These are phyloP conservation scores for Boletus rex-veris DNA, from an alignment of 768 basidiomycete species.

Conservation along the genomic window DNA sequence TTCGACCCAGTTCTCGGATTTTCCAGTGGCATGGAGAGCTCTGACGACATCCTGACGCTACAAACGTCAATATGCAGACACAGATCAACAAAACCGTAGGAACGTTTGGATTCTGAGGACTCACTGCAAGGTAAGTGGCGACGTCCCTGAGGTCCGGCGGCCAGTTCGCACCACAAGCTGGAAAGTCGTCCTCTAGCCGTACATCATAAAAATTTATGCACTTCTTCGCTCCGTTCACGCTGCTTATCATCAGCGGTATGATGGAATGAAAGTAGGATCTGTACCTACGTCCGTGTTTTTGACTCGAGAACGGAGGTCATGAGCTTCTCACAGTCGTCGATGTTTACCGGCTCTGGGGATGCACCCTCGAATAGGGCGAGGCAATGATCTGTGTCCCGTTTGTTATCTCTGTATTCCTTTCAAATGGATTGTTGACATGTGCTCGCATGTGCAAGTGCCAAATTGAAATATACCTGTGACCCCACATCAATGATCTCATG, in stretches of 20 bases:
- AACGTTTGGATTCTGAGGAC: constrained; percentile 28
- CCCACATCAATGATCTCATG: constrained; percentile 73
- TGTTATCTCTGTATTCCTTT: constrained; percentile 61
- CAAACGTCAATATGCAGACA: neutral
- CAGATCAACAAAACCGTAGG: neutral
- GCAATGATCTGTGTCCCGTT: constrained; percentile 59
- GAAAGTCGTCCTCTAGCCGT: constrained; percentile 77
- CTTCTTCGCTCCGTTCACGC: constrained; percentile 63
- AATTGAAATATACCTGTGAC: constrained; percentile 49
- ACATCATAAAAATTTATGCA: constrained; percentile 97
- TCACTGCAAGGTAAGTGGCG: constrained; percentile 74
- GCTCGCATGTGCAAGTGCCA: neutral
- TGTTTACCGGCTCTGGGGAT: constrained; percentile 52
- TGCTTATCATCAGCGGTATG: constrained; percentile 27
- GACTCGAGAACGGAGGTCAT: constrained; percentile 40
- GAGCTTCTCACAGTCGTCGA: constrained; percentile 59
- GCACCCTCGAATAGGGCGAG: constrained; percentile 38
- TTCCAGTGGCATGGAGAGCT: constrained; percentile 78
- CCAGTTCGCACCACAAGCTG: constrained; percentile 98
- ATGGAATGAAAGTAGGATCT: neutral
- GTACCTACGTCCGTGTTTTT: constrained; percentile 22
- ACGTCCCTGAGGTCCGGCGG: constrained; percentile 80
- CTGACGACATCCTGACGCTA: constrained; percentile 77
- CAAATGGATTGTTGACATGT: neutral
- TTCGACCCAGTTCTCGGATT: constrained; percentile 84